A percentile compares a stretch with the other conserved stretches of the same genome.
These are phyloP conservation scores for Saprolegnia diclina DNA, from an alignment of 352 stramenopile genomes.

Conservation along the genomic window DNA sequence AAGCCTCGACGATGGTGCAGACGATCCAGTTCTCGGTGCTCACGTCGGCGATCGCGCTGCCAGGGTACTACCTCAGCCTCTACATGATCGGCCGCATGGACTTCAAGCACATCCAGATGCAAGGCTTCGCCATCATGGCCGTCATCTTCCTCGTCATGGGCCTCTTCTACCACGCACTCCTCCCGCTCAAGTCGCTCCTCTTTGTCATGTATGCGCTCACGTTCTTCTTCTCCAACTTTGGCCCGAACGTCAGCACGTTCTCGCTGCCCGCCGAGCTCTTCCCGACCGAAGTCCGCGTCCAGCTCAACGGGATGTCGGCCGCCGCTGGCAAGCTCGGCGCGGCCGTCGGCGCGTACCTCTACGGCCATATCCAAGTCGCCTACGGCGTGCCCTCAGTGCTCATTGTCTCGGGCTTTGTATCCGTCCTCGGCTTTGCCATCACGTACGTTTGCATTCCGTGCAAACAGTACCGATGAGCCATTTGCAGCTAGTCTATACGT, in stretches of 20 bases:
- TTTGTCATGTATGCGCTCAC: constrained; percentile 64
- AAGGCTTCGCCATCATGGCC: constrained; percentile 67
- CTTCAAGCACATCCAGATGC: constrained; percentile 75
- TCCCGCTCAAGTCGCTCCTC: constrained; percentile 40
- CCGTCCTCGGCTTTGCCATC: constrained; percentile 49
- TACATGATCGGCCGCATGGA: constrained; percentile 57
- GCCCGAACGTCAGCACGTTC: constrained; percentile 84
- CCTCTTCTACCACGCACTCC: constrained; percentile 45
- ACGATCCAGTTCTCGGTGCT: constrained; percentile 60
- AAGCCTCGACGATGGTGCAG: constrained; percentile 49
- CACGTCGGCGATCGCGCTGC: constrained; percentile 61
- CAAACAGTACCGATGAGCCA: constrained; percentile 35
- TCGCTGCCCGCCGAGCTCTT: constrained; percentile 79
- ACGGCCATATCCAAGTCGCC: constrained; percentile 53
- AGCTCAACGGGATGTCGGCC: constrained; percentile 74
- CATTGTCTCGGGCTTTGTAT: constrained; percentile 49
- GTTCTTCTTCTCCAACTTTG: constrained; percentile 88
- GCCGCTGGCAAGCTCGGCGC: constrained; percentile 72
- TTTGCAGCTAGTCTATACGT: neutral
- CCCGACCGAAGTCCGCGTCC: constrained; percentile 55
- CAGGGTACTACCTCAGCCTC: constrained; percentile 62
- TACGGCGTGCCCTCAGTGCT: constrained; percentile 58
- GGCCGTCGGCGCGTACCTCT: constrained; percentile 50
- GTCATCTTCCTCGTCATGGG: constrained; percentile 59
- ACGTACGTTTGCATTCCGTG: constrained; percentile 57